These are phyloP conservation scores for Laetiporus sulphureus DNA, from an alignment of 1,284 basidiomycete genomes.

Conservation along the genomic window DNA sequence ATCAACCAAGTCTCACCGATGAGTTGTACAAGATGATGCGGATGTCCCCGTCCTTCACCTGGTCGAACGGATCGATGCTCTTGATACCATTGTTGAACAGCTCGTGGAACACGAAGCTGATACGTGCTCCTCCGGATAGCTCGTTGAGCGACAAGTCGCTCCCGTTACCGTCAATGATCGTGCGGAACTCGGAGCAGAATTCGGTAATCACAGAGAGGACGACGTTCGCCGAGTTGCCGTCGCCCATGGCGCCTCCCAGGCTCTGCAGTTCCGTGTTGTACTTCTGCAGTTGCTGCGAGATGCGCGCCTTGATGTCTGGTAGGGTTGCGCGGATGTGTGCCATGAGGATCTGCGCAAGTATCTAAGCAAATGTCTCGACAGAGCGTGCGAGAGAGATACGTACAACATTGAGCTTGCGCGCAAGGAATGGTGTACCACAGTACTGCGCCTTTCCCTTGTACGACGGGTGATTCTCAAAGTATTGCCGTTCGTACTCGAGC, in stretches of 20 bases:
- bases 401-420: conserved; percentile 93
- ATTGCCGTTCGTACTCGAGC: conserved; percentile 84
- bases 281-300: conserved; percentile 82
- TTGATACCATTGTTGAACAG: conserved; percentile 95
- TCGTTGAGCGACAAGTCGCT: conserved; percentile 94
- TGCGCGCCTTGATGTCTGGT: conserved; percentile 95
- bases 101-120: conserved; percentile 98
- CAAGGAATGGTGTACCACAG: conserved; percentile 97
- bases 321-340: conserved; percentile 95
- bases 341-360: conserved; percentile 76
- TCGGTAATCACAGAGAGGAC: conserved; percentile 96
- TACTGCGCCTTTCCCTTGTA: conserved; percentile 94
- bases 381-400: neutral
- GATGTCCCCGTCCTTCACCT: conserved; percentile 98
- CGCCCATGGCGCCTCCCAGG: conserved; percentile 87
- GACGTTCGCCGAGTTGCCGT: conserved; percentile 80
- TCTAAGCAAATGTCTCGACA: too few species aligned
- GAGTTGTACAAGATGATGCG: conserved; percentile 95
- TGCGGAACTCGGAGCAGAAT: conserved; percentile 94
- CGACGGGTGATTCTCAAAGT: conserved; percentile 90
- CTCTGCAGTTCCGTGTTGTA: conserved; percentile 78
- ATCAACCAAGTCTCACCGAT: conserved; percentile 49
- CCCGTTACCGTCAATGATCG: conserved; percentile 94
- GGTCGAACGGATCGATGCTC: conserved; percentile 95
- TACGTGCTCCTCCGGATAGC: conserved; percentile 93